Conservation (phyloP, 179 eudicot genomes). For the Sideroxylon spinosum region DNA sequence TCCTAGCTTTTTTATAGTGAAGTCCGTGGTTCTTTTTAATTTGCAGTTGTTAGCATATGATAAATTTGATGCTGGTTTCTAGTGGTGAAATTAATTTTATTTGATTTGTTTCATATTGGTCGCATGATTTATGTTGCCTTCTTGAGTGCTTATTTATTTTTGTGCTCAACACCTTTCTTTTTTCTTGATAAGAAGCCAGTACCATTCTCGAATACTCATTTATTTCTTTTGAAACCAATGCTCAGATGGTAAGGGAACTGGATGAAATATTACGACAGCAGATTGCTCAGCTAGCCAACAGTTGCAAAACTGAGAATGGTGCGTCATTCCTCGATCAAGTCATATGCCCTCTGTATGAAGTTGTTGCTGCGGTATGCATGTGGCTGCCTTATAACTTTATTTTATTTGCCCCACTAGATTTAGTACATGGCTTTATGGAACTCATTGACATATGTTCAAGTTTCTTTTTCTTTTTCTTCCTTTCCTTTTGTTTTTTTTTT, state of each 20-base stretch:
- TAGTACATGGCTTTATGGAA: neutral
- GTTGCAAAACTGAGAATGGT: slow-evolving; percentile 72
- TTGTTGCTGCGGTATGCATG: slow-evolving; percentile 72
- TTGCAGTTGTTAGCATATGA: neutral
- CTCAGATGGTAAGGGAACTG: slow-evolving; percentile 91
- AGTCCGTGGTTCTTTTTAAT: neutral
- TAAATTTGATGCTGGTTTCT: neutral
- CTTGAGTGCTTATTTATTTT: neutral
- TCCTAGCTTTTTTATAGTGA: neutral
- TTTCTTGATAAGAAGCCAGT: too few relatives aligned
- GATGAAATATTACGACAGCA: slow-evolving; percentile 78
- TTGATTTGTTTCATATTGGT: neutral
- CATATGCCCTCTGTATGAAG: slow-evolving; percentile 73
- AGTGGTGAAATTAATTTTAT: neutral
- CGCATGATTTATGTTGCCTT: neutral
- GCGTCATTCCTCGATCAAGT: slow-evolving; percentile 82
- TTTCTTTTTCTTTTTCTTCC: neutral
- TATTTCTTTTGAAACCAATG: neutral
- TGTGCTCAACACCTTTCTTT: neutral
- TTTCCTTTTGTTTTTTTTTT: neutral
- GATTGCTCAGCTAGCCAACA: slow-evolving; percentile 72
- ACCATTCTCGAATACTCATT: neutral
- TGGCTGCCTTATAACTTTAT: neutral
- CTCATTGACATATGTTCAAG: neutral
- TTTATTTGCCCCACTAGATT: neutral